Evolutionary conservation across 176 grass and related monocot species (phyloP).

Genomic region (Carex kokanica): DNA sequence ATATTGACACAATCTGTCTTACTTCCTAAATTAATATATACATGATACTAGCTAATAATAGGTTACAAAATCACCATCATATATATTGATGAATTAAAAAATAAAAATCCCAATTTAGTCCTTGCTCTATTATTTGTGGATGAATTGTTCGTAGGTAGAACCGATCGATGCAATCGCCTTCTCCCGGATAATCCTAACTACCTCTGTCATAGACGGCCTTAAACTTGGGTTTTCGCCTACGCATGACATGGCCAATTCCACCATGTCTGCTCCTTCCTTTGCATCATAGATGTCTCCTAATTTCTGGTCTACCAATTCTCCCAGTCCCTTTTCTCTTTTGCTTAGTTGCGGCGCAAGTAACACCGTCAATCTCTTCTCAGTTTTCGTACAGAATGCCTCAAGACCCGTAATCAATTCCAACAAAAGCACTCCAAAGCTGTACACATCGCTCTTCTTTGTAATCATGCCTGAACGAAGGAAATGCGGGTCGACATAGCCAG

Average conservation of each 20-base stretch:
- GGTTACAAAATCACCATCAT: constrained; percentile 22
- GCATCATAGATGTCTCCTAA: constrained; percentile 25
- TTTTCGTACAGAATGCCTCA: constrained; percentile 58
- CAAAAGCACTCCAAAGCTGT: constrained; percentile 95
- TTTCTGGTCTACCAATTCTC: constrained; percentile 38
- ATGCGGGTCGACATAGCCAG: constrained; percentile 76
- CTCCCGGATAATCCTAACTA: constrained; percentile 47
- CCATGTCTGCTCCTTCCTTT: constrained; percentile 36
- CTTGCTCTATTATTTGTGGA: neutral
- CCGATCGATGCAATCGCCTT: constrained; percentile 28
- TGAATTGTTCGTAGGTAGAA: constrained; percentile 15
- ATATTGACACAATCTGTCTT: constrained; percentile 21
- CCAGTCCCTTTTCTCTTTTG: constrained; percentile 11
- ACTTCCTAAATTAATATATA: constrained; percentile 13
- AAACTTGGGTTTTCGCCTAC: constrained; percentile 45
- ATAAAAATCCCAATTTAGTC: neutral
- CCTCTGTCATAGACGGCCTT: constrained; percentile 76
- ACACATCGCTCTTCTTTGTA: constrained; percentile 78
- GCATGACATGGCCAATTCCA: constrained; percentile 50
- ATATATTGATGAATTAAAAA: constrained; percentile 14
- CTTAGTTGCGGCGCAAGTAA: constrained; percentile 25
- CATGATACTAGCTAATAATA: constrained; percentile 17
- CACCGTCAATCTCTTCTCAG: constrained; percentile 44
- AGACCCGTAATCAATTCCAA: constrained; percentile 65
- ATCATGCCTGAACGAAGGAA: constrained; percentile 65